A percentile compares a stretch with the other conserved stretches of the same genome.
Conservation (phyloP, 208 protist genomes). For the Trichomonas vaginalis region DNA sequence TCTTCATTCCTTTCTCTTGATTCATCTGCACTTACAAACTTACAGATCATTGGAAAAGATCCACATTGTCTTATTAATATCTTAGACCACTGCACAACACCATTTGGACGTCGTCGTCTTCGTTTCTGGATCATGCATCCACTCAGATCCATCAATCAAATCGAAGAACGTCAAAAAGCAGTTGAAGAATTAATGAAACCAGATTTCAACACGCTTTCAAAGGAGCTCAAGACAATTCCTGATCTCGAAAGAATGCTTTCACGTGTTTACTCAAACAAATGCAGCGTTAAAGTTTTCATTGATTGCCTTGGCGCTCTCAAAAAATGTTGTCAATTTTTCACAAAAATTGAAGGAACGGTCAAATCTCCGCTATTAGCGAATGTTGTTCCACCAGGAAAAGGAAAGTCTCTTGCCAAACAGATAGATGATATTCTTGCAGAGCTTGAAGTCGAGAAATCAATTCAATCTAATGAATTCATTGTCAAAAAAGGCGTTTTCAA, state of each 20-base stretch:
- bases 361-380: neutral
- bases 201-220: neutral
- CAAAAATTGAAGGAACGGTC: neutral
- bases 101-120: neutral
- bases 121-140: constrained; percentile 19
- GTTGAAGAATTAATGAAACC: neutral
- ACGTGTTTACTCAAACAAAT: neutral
- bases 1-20: neutral
- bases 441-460: neutral
- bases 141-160: neutral
- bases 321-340: neutral
- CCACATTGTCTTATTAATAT: neutral
- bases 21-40: neutral
- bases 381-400: neutral
- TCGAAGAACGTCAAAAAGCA: neutral
- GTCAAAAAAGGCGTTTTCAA: neutral
- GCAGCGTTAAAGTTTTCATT: constrained; percentile 4
- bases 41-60: constrained; percentile 20
- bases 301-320: neutral
- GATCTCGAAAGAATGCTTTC: constrained; percentile 17
- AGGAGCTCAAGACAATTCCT: neutral
- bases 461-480: neutral
- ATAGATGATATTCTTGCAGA: neutral
- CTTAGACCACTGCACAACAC: constrained; percentile 5
- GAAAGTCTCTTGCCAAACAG: no score